Evolutionary conservation across 768 basidiomycete genomes (phyloP), one percentile per base, ranked within the genome.

Genomic region (Calocera cornea): DNA sequence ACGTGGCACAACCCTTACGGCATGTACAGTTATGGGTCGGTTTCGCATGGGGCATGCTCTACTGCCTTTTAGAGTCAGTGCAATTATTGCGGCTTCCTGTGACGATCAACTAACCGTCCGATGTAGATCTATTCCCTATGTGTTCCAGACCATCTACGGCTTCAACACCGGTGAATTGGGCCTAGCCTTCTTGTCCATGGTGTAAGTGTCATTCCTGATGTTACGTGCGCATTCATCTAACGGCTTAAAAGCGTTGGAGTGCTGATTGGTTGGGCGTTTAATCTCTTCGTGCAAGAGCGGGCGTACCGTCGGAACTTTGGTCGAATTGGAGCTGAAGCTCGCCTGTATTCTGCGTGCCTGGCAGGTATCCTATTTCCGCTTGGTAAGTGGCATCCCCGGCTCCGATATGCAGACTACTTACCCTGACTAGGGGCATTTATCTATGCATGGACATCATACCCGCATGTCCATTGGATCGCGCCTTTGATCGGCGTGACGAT

Each of bases 31-130:
- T 87, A n/a, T 87, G 86, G 87, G 77, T 86, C 34, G 85, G 86
- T 65, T 85, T 92, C 68, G 81, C 83, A 0, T 92, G 90, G 89
- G 90, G 90, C 0, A 83, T 90, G 3, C 74, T 87, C 24, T 92
- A 83, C 72, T 85, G 84, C 66, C 77, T 90, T 73, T 79, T 89
- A 34, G 83, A 84, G 85, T 86, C 86, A 0, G 79, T 87, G 60
- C n/a, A 41, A 29, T 34, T 60, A 16, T 14, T 17, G 34, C n/a
- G 34, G 24, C 22, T 65, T 33, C 47, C 17, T 27, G 1, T 24
- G 38, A 19, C n/a, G 24, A 63, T 49, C 60, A 41, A 36, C 68
- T 68, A 12, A 67, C 29, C 7, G 10, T 41, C 34, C 10, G 19
- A 24, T 22, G 36, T 5, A 66, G 71, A 31, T 75, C 75, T 1